Evolutionary conservation across 345 rosid species (phyloP).

Genomic region (Reutealis trisperma): DNA sequence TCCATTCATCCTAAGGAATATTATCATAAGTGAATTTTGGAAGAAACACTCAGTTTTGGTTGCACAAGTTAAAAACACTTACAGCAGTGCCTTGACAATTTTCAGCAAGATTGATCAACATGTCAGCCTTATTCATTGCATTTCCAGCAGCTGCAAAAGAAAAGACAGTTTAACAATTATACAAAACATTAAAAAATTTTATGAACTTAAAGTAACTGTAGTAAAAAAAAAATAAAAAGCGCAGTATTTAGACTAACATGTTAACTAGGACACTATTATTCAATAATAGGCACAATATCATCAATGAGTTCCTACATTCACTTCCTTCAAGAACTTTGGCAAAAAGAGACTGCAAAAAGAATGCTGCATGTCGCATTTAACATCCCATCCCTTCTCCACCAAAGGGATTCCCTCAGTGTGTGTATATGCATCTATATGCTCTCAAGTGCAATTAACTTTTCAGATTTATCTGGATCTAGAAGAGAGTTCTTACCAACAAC

Average conservation of each 20-base stretch:
- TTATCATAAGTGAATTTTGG: background rate
- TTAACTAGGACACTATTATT: background rate
- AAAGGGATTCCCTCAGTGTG: background rate
- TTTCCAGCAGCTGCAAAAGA: constrained; percentile 44
- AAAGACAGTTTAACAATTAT: constrained; percentile 13
- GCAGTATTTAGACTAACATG: background rate
- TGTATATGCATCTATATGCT: too few relatives aligned
- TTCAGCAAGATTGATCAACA: constrained; percentile 34
- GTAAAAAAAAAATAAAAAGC: constrained; percentile 3
- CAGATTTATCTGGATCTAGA: constrained; percentile 6
- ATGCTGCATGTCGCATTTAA: background rate
- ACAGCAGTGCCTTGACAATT: constrained; percentile 45
- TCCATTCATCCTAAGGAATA: background rate
- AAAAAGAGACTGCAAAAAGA: background rate
- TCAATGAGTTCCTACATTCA: background rate
- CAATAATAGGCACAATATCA: background rate
- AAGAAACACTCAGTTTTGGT: background rate
- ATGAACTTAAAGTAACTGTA: constrained; percentile 6
- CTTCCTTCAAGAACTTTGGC: constrained; percentile 2
- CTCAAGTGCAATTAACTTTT: background rate
- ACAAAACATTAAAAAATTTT: background rate
- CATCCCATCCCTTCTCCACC: background rate
- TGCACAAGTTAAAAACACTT: constrained; percentile 29
- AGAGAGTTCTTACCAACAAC: constrained; percentile 46
- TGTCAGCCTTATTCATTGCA: constrained; percentile 36